Conservation (phyloP, 352 stramenopile species). For the Globisporangium radiosum region DNA sequence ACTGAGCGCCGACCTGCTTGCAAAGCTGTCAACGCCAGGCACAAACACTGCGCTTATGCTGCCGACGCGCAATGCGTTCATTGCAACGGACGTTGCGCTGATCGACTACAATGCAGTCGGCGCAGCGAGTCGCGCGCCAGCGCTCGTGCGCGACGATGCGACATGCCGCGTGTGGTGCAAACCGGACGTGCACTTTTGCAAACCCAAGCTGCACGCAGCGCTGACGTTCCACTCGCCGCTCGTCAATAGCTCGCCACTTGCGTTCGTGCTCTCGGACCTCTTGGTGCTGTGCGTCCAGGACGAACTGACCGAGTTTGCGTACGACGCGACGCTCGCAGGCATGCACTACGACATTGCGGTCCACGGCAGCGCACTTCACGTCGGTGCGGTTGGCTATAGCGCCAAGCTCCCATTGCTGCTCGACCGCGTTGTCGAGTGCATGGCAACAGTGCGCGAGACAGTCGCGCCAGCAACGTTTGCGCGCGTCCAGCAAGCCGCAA, state of each 20-base stretch:
- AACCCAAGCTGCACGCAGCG: constrained; percentile 88
- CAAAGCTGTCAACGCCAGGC: constrained; percentile 27
- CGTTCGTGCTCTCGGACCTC: constrained; percentile 66
- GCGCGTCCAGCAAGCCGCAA: constrained; percentile 30
- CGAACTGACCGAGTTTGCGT: constrained; percentile 76
- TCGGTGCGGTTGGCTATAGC: constrained; percentile 40
- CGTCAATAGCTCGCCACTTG: constrained; percentile 49
- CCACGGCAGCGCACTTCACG: constrained; percentile 30
- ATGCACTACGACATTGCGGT: constrained; percentile 63
- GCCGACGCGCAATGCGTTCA: constrained; percentile 68
- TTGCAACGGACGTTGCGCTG: constrained; percentile 67
- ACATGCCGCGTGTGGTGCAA: constrained; percentile 80
- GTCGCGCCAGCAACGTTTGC: constrained; percentile 38
- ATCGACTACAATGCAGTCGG: constrained; percentile 12
- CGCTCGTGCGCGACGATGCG: constrained; percentile 22
- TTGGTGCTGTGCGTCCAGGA: constrained; percentile 79
- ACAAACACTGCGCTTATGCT: constrained; percentile 33
- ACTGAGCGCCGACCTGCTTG: constrained; percentile 28
- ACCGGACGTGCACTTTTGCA: constrained; percentile 83
- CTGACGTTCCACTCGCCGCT: constrained; percentile 63
- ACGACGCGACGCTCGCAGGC: constrained; percentile 66
- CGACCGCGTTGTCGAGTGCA: constrained; percentile 29
- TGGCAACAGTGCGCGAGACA: constrained; percentile 25
- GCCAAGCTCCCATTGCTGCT: constrained; percentile 35
- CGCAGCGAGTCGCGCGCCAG: not conserved